Percentiles rank a stretch among this genome's conserved stretches.
These are phyloP conservation scores for Lachancea kluyveri DNA, from an alignment of 805 yeast genomes.

Conservation along the genomic window DNA sequence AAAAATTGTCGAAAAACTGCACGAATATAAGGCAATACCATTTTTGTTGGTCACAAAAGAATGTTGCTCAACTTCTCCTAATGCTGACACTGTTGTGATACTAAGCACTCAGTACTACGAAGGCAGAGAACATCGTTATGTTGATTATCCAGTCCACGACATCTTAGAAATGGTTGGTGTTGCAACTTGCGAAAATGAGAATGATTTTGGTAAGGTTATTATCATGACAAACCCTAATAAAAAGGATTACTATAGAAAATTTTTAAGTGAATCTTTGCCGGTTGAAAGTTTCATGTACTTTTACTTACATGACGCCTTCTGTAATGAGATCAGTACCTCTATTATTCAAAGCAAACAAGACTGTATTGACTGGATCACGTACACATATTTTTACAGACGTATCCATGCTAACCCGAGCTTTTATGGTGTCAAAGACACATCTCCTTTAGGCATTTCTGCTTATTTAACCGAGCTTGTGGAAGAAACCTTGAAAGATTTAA, in stretches of 20 bases:
- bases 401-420: constrained; percentile 79
- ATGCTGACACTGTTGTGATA: constrained; percentile 51
- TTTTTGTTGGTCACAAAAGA: constrained; percentile 60
- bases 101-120: constrained; percentile 69
- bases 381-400: constrained; percentile 75
- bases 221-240: constrained; percentile 53
- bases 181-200: constrained; percentile 23
- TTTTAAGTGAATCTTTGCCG: constrained; percentile 70
- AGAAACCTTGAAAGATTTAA: constrained; percentile 54
- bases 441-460: constrained; percentile 68
- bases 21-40: constrained; percentile 42
- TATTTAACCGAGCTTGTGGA: constrained; percentile 83
- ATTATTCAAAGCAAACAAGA: constrained; percentile 67
- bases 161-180: constrained; percentile 60
- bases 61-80: constrained; percentile 43
- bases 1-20: constrained; percentile 47
- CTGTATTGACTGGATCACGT: constrained; percentile 87
- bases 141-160: constrained; percentile 62
- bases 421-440: constrained; percentile 67
- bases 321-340: constrained; percentile 66
- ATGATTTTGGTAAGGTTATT: constrained; percentile 37
- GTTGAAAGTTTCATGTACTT: constrained; percentile 68
- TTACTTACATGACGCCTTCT: constrained; percentile 57
- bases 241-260: constrained; percentile 60
- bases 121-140: constrained; percentile 63